Conservation (phyloP, 345 rosid genomes). For the Brassica napus region DNA sequence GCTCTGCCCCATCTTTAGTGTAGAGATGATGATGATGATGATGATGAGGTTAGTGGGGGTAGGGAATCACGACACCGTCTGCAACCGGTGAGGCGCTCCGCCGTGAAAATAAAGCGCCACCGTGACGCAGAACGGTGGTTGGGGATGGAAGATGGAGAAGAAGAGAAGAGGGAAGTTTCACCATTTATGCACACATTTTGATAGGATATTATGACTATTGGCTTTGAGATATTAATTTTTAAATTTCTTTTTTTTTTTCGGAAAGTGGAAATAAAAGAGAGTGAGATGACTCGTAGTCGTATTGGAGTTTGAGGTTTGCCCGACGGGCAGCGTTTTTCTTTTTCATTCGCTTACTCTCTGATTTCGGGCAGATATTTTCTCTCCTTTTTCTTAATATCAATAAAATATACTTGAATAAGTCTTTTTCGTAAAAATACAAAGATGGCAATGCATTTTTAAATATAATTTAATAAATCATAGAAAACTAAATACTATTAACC, state of each 20-base stretch:
- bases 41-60: neutral
- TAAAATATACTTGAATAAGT: too few species aligned
- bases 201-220: slow-evolving; percentile 1
- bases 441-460: too few species aligned
- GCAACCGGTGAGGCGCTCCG: slow-evolving; percentile 52
- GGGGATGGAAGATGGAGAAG: slow-evolving; percentile 7
- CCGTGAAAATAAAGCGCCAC: slow-evolving; percentile 41
- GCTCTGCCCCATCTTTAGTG: slow-evolving; percentile 78
- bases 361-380: slow-evolving; percentile 43
- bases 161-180: slow-evolving; percentile 38
- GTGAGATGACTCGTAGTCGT: slow-evolving; percentile 30
- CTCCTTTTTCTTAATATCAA: neutral
- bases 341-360: slow-evolving; percentile 25
- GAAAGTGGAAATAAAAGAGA: slow-evolving; percentile 13
- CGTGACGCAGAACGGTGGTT: slow-evolving; percentile 43
- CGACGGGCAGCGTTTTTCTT: slow-evolving; percentile 33
- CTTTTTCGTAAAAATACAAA: too few species aligned
- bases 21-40: neutral
- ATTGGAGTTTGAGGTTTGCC: slow-evolving; percentile 56
- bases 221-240: slow-evolving; percentile 20
- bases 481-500: too few species aligned
- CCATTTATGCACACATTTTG: slow-evolving; percentile 44
- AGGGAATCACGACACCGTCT: slow-evolving; percentile 47
- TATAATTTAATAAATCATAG: too few species aligned
- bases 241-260: neutral